Evolutionary conservation across 2,329 filamentous ascomycete genomes (phyloP), one percentile per base, ranked within the genome.

Genomic region (Hyphodiscus sp.): DNA sequence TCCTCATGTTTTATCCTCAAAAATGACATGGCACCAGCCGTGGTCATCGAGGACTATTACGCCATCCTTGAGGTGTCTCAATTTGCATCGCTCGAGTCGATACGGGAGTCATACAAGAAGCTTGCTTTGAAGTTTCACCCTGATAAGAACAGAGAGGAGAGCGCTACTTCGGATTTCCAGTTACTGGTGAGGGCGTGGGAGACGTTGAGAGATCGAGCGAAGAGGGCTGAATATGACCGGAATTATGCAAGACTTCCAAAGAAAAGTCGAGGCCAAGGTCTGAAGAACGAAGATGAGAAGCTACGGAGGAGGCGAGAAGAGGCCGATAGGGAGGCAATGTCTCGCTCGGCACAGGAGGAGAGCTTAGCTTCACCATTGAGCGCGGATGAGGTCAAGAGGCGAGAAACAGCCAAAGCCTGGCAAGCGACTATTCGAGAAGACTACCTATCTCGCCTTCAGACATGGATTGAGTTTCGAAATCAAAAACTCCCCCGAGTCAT

Each of bases 101-200:
- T 63, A 38, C 48, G 54, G 29, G 60, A 63, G 19, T 29, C 46
- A 13, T 63, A 62, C 49, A 53, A 57, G 20, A 55, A 47, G n/a
- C 51, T 58, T 19, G 60, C 60, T 1, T 46, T 64, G 23, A 51
- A 43, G 33, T 61, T 49, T 29, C 62, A 64, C 38, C 60, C 62
- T 1, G 62, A 64, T 30, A 64, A 64, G 42, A 61, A 59, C 41
- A 48, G 48, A 16, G 49, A 56, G 19, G 47, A 50, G 7, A 42
- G 44, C n/a, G 53, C 51, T 8, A 53, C 55, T 11, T 51, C 54
- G 18, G 55, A 53, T 4, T 64, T 63, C 19, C 61, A 63, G 29
- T 44, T 43, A 20, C 33, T 64, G 6, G 53, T 30, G 11, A 50
- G 48, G 33, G 62, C 62, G 2, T 64, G 62, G 62, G 62, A 64